Conservation (phyloP, 1,139 yeast species). For the Arxiozyma slooffiae region DNA sequence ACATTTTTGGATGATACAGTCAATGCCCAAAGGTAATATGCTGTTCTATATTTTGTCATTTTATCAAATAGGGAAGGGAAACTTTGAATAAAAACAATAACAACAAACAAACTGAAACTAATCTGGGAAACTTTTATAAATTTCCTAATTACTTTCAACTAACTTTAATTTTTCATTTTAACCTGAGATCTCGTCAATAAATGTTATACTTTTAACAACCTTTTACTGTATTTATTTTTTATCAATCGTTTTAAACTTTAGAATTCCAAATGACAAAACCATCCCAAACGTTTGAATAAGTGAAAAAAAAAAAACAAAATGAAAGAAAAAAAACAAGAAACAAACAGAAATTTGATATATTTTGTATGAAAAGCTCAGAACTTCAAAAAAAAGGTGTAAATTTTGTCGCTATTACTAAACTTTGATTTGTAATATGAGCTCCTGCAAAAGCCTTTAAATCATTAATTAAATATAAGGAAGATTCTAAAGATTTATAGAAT, state of each 20-base stretch:
- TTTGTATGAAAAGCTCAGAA: not conserved
- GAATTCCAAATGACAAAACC: not conserved
- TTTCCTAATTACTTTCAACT: not conserved
- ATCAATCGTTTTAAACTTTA: not conserved
- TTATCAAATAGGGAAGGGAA: not conserved
- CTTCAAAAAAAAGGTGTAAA: not conserved
- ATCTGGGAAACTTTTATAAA: not conserved
- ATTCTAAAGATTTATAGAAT: too few species aligned
- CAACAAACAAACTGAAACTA: not conserved
- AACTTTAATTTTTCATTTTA: too few species aligned
- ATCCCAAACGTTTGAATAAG: not conserved
- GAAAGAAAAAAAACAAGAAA: too few species aligned
- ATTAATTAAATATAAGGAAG: too few species aligned
- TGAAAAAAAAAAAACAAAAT: too few species aligned
- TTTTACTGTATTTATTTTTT: too few species aligned
- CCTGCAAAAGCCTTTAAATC: not conserved
- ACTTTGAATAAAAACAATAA: too few species aligned
- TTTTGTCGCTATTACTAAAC: not conserved
- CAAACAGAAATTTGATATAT: too few species aligned
- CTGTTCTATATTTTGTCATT: conserved; percentile 15
- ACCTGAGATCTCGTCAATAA: not conserved
- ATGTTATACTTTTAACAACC: not conserved
- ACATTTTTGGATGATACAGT: conserved; percentile 18
- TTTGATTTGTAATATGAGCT: not conserved
- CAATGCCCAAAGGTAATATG: conserved; percentile 22